phyloP scores from a whole-genome alignment of 2,329 filamentous ascomycete genomes.

The Verticillium albo-atrum region DNA sequence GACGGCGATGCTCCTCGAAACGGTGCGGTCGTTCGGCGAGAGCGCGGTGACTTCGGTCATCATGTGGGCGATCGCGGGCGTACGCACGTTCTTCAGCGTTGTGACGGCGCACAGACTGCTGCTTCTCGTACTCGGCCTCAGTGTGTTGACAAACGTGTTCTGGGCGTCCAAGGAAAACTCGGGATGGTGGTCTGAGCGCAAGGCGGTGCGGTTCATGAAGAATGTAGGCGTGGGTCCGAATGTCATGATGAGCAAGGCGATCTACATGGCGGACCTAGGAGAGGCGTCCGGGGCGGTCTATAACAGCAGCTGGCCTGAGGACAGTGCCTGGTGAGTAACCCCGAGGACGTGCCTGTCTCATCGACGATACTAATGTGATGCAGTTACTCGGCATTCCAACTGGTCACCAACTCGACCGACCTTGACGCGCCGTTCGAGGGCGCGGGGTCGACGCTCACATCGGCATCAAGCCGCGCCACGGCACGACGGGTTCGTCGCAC shows the following conservation, averaged over 20 bases:
- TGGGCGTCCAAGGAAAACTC: slow-evolving; percentile 69
- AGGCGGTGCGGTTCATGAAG: slow-evolving; percentile 75
- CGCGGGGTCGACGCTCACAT: slow-evolving; percentile 41
- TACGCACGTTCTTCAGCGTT: slow-evolving; percentile 64
- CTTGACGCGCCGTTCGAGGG: slow-evolving; percentile 53
- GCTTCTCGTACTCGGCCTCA: slow-evolving; percentile 62
- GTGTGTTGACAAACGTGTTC: slow-evolving; percentile 67
- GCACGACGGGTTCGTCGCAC: slow-evolving; percentile 68
- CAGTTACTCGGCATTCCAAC: slow-evolving; percentile 57
- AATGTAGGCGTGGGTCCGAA: slow-evolving; percentile 77
- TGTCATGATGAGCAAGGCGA: slow-evolving; percentile 73
- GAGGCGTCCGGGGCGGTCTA: slow-evolving; percentile 45
- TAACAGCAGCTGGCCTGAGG: slow-evolving; percentile 30
- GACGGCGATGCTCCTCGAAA: slow-evolving; percentile 68
- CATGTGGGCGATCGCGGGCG: slow-evolving; percentile 66
- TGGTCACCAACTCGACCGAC: slow-evolving; percentile 53
- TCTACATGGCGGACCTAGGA: slow-evolving; percentile 79
- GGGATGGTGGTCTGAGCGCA: slow-evolving; percentile 82
- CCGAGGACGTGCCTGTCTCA: not conserved
- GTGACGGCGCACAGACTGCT: slow-evolving; percentile 71
- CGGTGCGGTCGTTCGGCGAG: slow-evolving; percentile 66
- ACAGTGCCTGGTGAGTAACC: slow-evolving; percentile 44
- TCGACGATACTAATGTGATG: not conserved
- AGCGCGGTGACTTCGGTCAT: slow-evolving; percentile 72
- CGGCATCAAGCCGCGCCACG: slow-evolving; percentile 45